phyloP scores from a whole-genome alignment of 768 basidiomycete genomes.

The Krasilnikovozyma curviuscula region DNA sequence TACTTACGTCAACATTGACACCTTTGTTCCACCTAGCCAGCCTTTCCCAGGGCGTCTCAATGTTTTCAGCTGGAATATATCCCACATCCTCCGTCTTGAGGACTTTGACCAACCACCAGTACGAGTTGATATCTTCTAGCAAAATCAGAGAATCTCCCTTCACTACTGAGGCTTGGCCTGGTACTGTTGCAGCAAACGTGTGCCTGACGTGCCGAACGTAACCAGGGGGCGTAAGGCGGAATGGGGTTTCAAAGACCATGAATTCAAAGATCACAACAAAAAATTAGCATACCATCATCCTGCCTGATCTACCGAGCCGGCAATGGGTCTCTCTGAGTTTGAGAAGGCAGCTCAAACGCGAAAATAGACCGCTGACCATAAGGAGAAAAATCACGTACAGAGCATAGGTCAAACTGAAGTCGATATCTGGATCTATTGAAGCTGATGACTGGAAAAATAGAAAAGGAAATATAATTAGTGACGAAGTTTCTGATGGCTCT shows the following conservation, averaged over 20 bases:
- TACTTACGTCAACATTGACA: constrained; percentile 78
- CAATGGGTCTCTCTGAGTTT: constrained; percentile 45
- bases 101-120: constrained; percentile 99
- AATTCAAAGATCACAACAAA: constrained; percentile 40
- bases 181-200: constrained; percentile 91
- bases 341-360: not conserved
- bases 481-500: too few relatives aligned
- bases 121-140: constrained; percentile 96
- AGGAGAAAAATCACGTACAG: constrained; percentile 25
- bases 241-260: constrained; percentile 39
- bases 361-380: not conserved
- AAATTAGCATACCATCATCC: constrained; percentile 30
- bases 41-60: constrained; percentile 93
- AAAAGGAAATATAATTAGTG: too few relatives aligned
- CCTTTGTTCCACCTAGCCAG: constrained; percentile 91
- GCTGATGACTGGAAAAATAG: constrained; percentile 3
- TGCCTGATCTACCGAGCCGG: constrained; percentile 19
- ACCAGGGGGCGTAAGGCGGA: not conserved
- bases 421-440: constrained; percentile 19
- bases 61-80: constrained; percentile 97
- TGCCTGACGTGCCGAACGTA: too few relatives aligned
- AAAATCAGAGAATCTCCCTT: constrained; percentile 91
- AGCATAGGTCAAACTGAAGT: constrained; percentile 26
- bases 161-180: constrained; percentile 95
- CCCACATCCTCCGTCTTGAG: constrained; percentile 97